Evolutionary conservation across 2,329 filamentous ascomycete species (phyloP), one percentile per base, ranked within the genome.

Genomic region (Leptographium procerum): DNA sequence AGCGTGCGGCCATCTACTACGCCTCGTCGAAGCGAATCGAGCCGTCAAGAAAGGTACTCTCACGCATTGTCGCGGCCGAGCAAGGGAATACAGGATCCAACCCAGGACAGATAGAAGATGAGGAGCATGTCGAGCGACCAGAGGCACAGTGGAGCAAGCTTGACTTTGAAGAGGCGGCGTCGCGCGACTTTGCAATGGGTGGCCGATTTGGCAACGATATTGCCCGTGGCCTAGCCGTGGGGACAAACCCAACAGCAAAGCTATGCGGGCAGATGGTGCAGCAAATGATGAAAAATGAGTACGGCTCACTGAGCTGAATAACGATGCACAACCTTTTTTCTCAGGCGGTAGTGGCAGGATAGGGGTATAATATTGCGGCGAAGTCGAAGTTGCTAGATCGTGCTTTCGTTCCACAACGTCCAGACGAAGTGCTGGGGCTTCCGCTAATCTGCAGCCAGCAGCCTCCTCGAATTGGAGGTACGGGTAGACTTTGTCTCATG

Each of bases 241-340:
- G 77, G 67, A 80, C 81, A 31, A 88, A 87, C 67, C 84, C 85
- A 28, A 86, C 82, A 19, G 84, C 85, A 2, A 87, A 87, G 71
- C 71, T 87, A 50, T 88, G 85, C 66, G 85, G 84, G 1, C 77
- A 85, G 65, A 87, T 87, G 68, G 84, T 88, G 43, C 77, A 80
- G 55, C 82, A 86, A 70, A 84, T 84, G 54, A 84, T 87, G 82
- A 84, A 78, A 72, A 85, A 82, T 69, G 85, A 87, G 68, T 85
- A 84, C 64, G 81, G 80, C 0, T 72, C 75, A 5, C 48, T 54
- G n/a, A 29, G 11, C 19, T 57, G 19, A 51, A 14, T 29, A n/a
- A 6, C 24, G 13, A 13, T 13, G 13, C 10, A 28, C 29, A 6
- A 3, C 48, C 9, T 51, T 6, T 40, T 36, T 36, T 36, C 3